Evolutionary conservation across 2,329 filamentous ascomycete genomes (phyloP), one percentile per base, ranked within the genome.

Genomic region (Dactylellina sp.): DNA sequence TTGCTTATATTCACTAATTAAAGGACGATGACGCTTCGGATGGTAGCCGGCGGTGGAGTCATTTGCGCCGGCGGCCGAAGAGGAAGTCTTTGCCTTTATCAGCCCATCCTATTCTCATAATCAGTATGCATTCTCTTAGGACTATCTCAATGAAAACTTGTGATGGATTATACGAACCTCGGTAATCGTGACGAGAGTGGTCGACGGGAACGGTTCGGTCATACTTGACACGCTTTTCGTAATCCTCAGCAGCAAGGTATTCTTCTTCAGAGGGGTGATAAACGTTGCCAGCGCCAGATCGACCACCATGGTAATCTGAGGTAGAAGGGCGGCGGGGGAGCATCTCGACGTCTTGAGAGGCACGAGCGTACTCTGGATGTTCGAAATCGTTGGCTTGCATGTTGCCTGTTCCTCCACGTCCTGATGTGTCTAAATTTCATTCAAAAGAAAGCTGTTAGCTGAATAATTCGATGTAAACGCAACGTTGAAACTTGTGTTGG

Each of bases 331-430:
- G 86, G 75, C 87, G 86, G 47, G 83, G 81, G 72, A 87, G 11
- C 52, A 88, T 87, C 71, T 89, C 88, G 74, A 97, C 91, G 79
- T 97, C 93, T 81, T 98, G 94, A 44, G 89, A 89, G 62, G 88
- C 85, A 76, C 93, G 89, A 37, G 93, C 92, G 80, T 91, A 80
- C 75, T 86, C 85, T 7, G 87, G 85, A 75, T 83, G 88, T 44
- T 84, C 82, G 2, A 89, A 88, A 78, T 95, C 89, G 75, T 87
- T 88, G 80, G 89, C 89, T 52, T 90, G 88, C 90, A 97, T 96
- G 84, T 96, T 97, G 72, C 93, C 93, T 18, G 75, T 70, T 68
- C 76, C 75, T 55, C 76, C 70, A 62, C 70, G 75, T 40, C 75
- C 76, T 20, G 71, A 66, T 28, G 62, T 75, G 25, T 75, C 71